Evolutionary conservation across 2,329 filamentous ascomycete genomes (phyloP).

Genomic region (Scytalidium sp.): DNA sequence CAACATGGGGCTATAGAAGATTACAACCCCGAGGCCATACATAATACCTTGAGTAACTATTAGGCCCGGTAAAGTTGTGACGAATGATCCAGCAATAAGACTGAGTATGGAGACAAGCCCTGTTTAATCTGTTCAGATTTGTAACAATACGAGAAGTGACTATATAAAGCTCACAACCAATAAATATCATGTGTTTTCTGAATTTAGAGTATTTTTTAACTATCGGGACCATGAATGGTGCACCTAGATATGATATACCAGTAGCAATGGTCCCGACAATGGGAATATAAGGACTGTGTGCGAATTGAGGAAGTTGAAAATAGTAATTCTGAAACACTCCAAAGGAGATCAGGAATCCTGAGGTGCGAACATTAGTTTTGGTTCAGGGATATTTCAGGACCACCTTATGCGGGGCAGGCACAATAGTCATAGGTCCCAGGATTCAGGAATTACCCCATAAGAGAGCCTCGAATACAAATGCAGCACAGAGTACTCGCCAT

Average conservation of each 20-base stretch:
- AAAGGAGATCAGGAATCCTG: constrained; percentile 66
- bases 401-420: too few relatives aligned
- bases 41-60: constrained; percentile 59
- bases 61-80: constrained; percentile 49
- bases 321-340: constrained; percentile 73
- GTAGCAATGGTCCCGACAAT: constrained; percentile 54
- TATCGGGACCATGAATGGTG: constrained; percentile 44
- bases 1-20: constrained; percentile 54
- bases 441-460: constrained; percentile 9
- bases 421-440: too few relatives aligned
- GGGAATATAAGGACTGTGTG: constrained; percentile 48
- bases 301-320: constrained; percentile 54
- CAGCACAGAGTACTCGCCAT: constrained; percentile 11
- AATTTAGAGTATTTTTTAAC: constrained; percentile 34
- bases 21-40: constrained; percentile 54
- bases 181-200: constrained; percentile 26
- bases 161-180: constrained; percentile 20
- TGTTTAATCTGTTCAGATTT: constrained; percentile 25
- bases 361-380: too few relatives aligned
- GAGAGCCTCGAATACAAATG: constrained; percentile 15
- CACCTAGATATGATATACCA: constrained; percentile 52
- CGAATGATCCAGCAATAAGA: constrained; percentile 46
- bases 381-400: too few relatives aligned
- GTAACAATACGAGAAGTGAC: constrained; percentile 36
- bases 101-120: constrained; percentile 35